phyloP scores from a whole-genome alignment of 2,329 filamentous ascomycete genomes.

The Hymenoscyphus fructigenus region DNA sequence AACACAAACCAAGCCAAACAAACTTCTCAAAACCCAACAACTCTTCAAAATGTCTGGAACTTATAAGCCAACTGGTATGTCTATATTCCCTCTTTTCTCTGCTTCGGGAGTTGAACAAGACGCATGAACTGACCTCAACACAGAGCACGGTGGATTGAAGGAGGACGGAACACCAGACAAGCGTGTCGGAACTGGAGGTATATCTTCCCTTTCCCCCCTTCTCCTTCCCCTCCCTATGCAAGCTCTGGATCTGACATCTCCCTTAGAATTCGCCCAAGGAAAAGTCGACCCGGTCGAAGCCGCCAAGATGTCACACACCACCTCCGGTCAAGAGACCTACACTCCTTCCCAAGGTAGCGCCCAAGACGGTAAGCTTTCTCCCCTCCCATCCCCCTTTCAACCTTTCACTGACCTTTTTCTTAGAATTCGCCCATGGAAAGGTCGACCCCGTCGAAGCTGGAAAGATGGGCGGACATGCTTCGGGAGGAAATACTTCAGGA shows the following conservation, averaged over 20 bases:
- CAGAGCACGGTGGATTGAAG: slow-evolving; percentile 44
- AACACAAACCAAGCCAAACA: background rate
- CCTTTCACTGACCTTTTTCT: background rate
- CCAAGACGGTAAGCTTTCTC: background rate
- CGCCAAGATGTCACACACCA: slow-evolving; percentile 40
- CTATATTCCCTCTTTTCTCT: background rate
- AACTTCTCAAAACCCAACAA: background rate
- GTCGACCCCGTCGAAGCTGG: slow-evolving; percentile 42
- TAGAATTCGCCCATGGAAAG: slow-evolving; percentile 40
- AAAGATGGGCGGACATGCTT: slow-evolving; percentile 19
- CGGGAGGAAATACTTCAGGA: too few species aligned
- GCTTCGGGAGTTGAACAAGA: background rate
- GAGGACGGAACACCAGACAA: slow-evolving; percentile 44
- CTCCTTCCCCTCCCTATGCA: background rate
- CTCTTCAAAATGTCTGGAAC: slow-evolving; percentile 9
- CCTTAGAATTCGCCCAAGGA: slow-evolving; percentile 38
- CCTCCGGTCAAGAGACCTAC: too few species aligned
- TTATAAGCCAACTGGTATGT: slow-evolving; percentile 11
- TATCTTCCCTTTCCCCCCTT: background rate
- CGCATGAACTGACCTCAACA: background rate
- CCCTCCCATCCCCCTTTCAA: too few species aligned
- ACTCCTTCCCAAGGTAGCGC: background rate
- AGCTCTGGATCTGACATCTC: background rate
- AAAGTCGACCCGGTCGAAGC: slow-evolving; percentile 42
- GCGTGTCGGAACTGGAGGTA: slow-evolving; percentile 41